phyloP scores from a whole-genome alignment of 2,329 filamentous ascomycete species.

The Tolypocladium nubicola region DNA sequence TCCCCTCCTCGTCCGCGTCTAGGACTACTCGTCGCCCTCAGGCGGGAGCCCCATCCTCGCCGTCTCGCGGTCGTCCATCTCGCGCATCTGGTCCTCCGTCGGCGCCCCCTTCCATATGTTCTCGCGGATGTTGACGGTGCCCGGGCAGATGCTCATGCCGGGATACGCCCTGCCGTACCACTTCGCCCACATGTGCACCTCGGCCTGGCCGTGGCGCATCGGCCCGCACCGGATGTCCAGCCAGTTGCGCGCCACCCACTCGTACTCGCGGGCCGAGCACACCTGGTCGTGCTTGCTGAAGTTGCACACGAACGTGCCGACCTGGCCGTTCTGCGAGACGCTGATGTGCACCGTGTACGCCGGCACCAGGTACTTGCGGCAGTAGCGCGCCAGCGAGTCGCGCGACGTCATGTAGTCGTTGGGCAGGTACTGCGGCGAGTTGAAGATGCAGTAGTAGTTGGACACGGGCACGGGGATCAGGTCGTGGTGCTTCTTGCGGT shows the following conservation, averaged over 20 bases:
- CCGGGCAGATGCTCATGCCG: not conserved
- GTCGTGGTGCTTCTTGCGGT: not conserved
- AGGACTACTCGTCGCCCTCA: too few species aligned
- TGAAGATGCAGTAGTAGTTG: not conserved
- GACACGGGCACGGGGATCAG: not conserved
- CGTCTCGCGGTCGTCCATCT: not conserved
- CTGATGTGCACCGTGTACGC: not conserved
- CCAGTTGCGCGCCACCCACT: not conserved
- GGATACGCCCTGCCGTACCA: constrained; percentile 1
- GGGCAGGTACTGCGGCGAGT: not conserved
- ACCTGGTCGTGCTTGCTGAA: too few species aligned
- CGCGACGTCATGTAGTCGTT: not conserved
- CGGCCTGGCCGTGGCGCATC: not conserved
- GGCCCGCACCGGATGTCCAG: not conserved
- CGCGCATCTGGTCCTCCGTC: not conserved
- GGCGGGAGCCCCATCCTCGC: too few species aligned
- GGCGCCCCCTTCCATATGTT: not conserved
- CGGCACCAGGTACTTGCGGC: not conserved
- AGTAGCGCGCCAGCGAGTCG: not conserved
- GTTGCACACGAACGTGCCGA: constrained; percentile 3
- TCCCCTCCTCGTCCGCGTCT: too few species aligned
- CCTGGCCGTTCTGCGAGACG: not conserved
- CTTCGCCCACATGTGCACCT: not conserved
- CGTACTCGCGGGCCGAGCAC: constrained; percentile 1
- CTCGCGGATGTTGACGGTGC: not conserved